A percentile compares a stretch with the other conserved stretches of the same genome.
Evolutionary conservation across 768 basidiomycete species (phyloP).

Genomic region (Boletus rubroflammeus): DNA sequence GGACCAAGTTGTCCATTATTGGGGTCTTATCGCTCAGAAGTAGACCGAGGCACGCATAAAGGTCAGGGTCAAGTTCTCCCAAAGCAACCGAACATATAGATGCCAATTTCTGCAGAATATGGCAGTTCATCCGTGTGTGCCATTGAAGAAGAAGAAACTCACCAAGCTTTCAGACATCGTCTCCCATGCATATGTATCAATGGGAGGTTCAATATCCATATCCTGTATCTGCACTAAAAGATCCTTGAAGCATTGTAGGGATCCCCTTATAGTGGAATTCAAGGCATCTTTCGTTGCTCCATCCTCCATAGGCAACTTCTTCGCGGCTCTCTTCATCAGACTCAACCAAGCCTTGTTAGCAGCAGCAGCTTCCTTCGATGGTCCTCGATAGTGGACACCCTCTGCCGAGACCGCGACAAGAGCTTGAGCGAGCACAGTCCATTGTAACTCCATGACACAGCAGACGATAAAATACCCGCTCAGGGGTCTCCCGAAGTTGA

Average conservation of each 20-base stretch:
- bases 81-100: slow-evolving; percentile 76
- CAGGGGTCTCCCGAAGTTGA: slow-evolving; percentile 69
- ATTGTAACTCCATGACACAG: slow-evolving; percentile 80
- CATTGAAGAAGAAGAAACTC: slow-evolving; percentile 19
- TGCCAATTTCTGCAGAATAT: slow-evolving; percentile 66
- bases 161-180: slow-evolving; percentile 90
- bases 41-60: slow-evolving; percentile 65
- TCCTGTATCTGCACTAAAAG: slow-evolving; percentile 76
- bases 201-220: slow-evolving; percentile 72
- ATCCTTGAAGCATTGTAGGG: slow-evolving; percentile 75
- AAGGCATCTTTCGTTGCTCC: slow-evolving; percentile 38
- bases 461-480: slow-evolving; percentile 89
- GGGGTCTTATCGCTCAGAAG: slow-evolving; percentile 81
- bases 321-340: slow-evolving; percentile 53
- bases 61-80: slow-evolving; percentile 60
- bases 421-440: slow-evolving; percentile 80
- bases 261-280: slow-evolving; percentile 49
- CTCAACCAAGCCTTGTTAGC: slow-evolving; percentile 79
- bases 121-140: background rate
- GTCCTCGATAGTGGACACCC: slow-evolving; percentile 13
- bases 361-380: slow-evolving; percentile 69
- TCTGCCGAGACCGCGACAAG: slow-evolving; percentile 40
- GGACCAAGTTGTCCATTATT: slow-evolving; percentile 76
- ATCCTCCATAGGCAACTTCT: slow-evolving; percentile 36
- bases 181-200: slow-evolving; percentile 90